Base-by-base conservation (phyloP, 805 yeast genomes). In the Metschnikowia picachoensis region DNA sequence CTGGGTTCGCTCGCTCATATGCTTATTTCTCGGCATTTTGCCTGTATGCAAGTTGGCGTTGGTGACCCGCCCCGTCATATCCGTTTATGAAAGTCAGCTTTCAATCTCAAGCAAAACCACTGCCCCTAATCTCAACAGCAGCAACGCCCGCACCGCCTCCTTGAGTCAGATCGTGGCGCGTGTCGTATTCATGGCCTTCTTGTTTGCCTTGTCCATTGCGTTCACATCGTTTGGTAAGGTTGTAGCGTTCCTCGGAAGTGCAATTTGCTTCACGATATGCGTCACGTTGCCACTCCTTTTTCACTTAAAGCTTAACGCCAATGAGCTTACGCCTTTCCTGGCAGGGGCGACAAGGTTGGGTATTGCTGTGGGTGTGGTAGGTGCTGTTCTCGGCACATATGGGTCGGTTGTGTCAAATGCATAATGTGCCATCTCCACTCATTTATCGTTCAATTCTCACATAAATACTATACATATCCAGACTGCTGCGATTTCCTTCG, bases 41-140 rank as follows among this genome's bases (percentile, higher is more conserved):
- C 72, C 76, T 8, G 50, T 72, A n/a, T 68, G 71, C 32, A 72
- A 72, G 48, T 55, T 70, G 37, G 74, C 76, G 3, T 59, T 72
- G 48, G 58, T 69, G 11, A 61, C 64, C 3, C 61, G 65, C 43
- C 77, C 77, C 8, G 59, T 72, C 12, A 60, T 72, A 16, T 62
- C 73, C 4, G 69, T 69, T 2, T 60, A 65, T 50, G 76, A 72
- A 50, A 57, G 57, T 16, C 44, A 55, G 27, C 50, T 72, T 13
- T 40, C 43, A 17, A 35, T 32, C n/a, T 30, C 41, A 49, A 51
- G 35, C 43, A 45, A 14, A 35, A 34, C 37, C 13, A 13, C n/a
- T 2, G 28, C 33, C 37, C 2, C 37, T 8, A 13, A 35, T 9
- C 8, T 30, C 13, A 33, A 35, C 27, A 16, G 13, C 8, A 16